Conservation (phyloP, 2,329 filamentous ascomycete species). For the Alternaria ethzedia region DNA sequence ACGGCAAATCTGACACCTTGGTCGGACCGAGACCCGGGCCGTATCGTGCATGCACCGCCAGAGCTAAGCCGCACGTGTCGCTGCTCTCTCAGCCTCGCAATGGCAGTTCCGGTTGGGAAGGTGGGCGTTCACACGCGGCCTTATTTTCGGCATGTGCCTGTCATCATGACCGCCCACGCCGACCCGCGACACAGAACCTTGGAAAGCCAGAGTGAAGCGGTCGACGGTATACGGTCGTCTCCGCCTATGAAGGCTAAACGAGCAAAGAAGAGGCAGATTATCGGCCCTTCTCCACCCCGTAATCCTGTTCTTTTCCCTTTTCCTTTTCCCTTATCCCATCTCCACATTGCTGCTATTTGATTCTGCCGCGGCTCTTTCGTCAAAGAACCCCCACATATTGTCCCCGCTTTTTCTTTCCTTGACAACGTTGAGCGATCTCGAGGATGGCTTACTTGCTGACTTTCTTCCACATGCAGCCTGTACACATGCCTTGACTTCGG, state of each 20-base stretch:
- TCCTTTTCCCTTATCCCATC: not conserved
- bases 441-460: slow-evolving; percentile 9
- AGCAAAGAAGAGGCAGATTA: not conserved
- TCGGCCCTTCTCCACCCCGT: not conserved
- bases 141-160: not conserved
- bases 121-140: slow-evolving; percentile 1
- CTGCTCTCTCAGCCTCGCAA: not conserved
- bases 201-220: not conserved
- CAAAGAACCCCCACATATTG: not conserved
- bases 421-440: not conserved
- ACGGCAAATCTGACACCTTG: not conserved
- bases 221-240: not conserved
- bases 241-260: not conserved
- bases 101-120: not conserved
- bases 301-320: not conserved
- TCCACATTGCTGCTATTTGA: not conserved
- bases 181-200: not conserved
- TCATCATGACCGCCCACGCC: not conserved
- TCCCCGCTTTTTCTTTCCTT: slow-evolving; percentile 2
- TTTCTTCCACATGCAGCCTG: slow-evolving; percentile 38
- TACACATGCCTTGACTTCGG: slow-evolving; percentile 42
- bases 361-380: not conserved
- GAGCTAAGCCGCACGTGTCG: not conserved
- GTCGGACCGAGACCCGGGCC: not conserved
- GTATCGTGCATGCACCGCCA: not conserved